phyloP scores from a whole-genome alignment of 306 rosid species.

The Canavalia gladiata region DNA sequence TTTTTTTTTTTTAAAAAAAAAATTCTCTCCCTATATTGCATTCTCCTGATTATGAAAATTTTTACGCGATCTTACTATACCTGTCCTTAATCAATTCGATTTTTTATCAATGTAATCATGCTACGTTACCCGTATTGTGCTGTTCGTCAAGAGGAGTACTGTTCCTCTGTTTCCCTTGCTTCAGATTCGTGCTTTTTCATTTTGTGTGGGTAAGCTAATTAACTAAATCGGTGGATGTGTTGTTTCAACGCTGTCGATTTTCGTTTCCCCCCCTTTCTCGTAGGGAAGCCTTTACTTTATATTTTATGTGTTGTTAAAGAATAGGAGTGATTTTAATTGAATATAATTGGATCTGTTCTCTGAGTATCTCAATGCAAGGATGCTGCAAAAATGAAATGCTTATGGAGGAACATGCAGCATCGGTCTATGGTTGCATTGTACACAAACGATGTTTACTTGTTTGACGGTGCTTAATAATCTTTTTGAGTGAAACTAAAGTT shows the following conservation, averaged over 20 bases:
- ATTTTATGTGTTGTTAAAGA: constrained; percentile 14
- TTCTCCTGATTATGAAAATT: background rate
- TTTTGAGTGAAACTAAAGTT: background rate
- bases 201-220: background rate
- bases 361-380: constrained; percentile 21
- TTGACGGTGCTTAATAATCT: background rate
- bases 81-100: background rate
- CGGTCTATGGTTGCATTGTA: background rate
- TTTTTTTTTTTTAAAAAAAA: background rate
- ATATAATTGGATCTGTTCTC: constrained; percentile 26
- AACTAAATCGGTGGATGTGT: background rate
- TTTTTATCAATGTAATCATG: background rate
- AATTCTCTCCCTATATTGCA: background rate
- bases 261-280: background rate
- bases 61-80: background rate
- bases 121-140: too few relatives aligned
- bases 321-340: background rate
- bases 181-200: background rate
- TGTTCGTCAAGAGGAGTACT: background rate
- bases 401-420: background rate
- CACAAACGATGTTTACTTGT: background rate
- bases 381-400: background rate
- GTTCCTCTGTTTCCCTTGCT: background rate
- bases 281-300: constrained; percentile 7
- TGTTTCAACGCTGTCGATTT: constrained; percentile 7